phyloP scores from a whole-genome alignment of 345 rosid genomes.

The Brassica cretica region DNA sequence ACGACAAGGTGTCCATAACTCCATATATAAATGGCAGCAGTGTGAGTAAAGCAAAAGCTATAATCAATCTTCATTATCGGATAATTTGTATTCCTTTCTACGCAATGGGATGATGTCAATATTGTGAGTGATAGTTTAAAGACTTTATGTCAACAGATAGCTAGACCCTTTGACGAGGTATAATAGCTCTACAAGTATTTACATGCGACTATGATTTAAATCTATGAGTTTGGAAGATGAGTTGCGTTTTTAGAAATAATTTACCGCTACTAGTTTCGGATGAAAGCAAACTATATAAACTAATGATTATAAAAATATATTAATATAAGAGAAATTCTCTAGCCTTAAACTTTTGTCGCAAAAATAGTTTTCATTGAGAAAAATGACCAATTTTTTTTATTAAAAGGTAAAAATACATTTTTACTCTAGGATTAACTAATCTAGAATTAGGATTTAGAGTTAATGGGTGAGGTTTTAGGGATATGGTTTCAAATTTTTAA shows the following conservation, averaged over 20 bases:
- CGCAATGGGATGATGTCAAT: not conserved
- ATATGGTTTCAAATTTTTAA: no score
- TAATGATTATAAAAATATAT: no score
- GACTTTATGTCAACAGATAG: not conserved
- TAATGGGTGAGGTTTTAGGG: no score
- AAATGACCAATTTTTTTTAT: no score
- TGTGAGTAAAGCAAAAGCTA: constrained; percentile 36
- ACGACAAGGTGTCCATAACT: constrained; percentile 28
- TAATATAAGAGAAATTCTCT: no score
- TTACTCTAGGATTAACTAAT: no score
- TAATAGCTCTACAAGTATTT: not conserved
- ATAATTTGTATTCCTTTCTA: not conserved
- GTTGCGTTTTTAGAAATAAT: not conserved
- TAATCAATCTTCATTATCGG: not conserved
- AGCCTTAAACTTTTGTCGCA: no score
- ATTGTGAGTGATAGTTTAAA: not conserved
- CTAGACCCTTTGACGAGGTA: not conserved
- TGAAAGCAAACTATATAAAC: not conserved
- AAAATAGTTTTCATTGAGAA: no score
- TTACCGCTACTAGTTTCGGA: not conserved
- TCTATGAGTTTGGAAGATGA: not conserved
- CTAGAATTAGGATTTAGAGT: no score
- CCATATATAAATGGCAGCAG: constrained; percentile 22
- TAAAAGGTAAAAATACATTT: no score
- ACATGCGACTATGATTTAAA: not conserved